phyloP scores from a whole-genome alignment of 2,329 filamentous ascomycete genomes.

The Fusarium sp. region DNA sequence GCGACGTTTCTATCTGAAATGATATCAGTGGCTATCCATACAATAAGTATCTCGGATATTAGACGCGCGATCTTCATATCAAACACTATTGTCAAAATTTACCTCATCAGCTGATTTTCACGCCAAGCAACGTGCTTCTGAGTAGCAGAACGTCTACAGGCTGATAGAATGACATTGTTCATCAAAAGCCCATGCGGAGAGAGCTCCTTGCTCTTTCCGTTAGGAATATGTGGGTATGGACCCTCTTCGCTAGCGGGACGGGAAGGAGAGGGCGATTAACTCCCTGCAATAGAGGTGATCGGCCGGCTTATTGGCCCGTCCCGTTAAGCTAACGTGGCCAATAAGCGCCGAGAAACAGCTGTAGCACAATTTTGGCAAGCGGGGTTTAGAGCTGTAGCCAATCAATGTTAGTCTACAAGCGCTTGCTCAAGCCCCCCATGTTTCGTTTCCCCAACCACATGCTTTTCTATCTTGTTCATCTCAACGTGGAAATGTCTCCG shows the following conservation, averaged over 20 bases:
- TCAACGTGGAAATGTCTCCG: conserved; percentile 13
- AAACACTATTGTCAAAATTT: background rate
- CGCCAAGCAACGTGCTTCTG: conserved; percentile 11
- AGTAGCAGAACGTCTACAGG: conserved; percentile 1
- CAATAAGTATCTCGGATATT: background rate
- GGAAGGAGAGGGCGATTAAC: conserved; percentile 47
- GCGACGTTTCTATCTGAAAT: conserved; percentile 9
- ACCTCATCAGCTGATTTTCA: conserved; percentile 10
- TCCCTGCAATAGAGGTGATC: conserved; percentile 49
- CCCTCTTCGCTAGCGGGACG: conserved; percentile 38
- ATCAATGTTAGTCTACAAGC: conserved; percentile 24
- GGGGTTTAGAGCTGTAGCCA: conserved; percentile 6
- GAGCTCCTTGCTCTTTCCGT: conserved; percentile 25
- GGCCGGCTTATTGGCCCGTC: conserved; percentile 46
- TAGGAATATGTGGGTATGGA: conserved; percentile 13
- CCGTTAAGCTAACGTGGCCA: conserved; percentile 44
- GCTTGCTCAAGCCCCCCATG: conserved; percentile 34
- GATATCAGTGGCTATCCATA: conserved; percentile 4
- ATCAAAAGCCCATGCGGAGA: background rate
- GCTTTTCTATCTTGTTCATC: conserved; percentile 36
- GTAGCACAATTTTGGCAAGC: conserved; percentile 39
- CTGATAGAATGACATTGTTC: conserved; percentile 14
- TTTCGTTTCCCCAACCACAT: conserved; percentile 47
- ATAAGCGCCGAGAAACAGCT: conserved; percentile 47
- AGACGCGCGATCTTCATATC: background rate